Evolutionary conservation across 306 rosid species (phyloP).

Genomic region (Spatholobus suberectus): DNA sequence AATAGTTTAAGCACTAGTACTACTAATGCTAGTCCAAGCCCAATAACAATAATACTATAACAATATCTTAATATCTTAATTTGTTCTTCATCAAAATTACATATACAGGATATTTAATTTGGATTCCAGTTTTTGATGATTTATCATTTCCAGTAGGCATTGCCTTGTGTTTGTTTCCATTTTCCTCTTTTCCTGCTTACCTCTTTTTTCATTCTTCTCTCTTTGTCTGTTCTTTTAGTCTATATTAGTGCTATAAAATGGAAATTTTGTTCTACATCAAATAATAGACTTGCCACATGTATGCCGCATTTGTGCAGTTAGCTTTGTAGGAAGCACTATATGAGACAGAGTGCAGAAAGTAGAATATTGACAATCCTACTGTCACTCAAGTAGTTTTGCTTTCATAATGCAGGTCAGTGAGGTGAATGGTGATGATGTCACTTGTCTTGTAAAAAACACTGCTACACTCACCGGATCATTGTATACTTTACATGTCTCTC

Average conservation of each 20-base stretch:
- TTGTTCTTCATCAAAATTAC: background rate
- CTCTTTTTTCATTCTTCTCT: background rate
- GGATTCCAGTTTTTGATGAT: background rate
- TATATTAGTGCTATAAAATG: background rate
- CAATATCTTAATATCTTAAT: background rate
- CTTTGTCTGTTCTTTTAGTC: background rate
- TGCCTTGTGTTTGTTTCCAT: background rate
- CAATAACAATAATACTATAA: background rate
- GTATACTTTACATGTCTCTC: conserved; percentile 94
- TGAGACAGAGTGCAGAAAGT: background rate
- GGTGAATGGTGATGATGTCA: conserved; percentile 80
- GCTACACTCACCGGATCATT: conserved; percentile 91
- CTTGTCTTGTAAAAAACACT: conserved; percentile 77
- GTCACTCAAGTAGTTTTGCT: background rate
- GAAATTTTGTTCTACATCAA: background rate
- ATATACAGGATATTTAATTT: conserved; percentile 8
- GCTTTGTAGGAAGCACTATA: conserved; percentile 10
- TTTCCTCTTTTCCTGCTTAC: background rate
- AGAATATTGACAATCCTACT: background rate
- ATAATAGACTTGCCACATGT: background rate
- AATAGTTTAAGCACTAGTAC: background rate
- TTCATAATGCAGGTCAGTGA: conserved; percentile 68
- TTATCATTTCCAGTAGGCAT: background rate
- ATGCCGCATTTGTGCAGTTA: background rate
- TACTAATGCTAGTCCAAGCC: background rate